Evolutionary conservation across 2,329 filamentous ascomycete species (phyloP), one percentile per base, ranked within the genome.

Genomic region (Colletotrichum coccodes): DNA sequence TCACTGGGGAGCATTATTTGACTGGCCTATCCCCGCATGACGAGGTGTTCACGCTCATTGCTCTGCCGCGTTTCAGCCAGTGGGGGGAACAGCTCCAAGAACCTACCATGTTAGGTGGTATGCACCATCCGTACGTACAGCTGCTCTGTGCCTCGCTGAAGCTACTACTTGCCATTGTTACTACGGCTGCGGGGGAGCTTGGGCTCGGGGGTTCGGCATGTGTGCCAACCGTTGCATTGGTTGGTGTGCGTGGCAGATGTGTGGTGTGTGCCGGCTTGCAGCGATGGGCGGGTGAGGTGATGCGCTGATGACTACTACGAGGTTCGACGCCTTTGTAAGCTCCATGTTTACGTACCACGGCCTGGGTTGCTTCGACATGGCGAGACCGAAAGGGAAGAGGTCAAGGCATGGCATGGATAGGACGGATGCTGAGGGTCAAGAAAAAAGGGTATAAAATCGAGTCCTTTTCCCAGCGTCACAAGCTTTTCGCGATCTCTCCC

Each of bases 151-250:
- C 52, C 52, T 34, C 32, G 44, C 32, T 46, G 28, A 57, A 57
- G 64, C 59, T 58, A 14, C 50, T 63, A 56, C 64, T 44, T 67
- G 58, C 50, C 40, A 54, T 61, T 54, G 58, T 8, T 38, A 42
- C 64, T 40, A 16, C 26, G 23, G 65, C 61, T 65, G 61, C 49
- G 47, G 56, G 54, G 28, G 40, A 65, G 66, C 61, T 60, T 44
- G 47, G 42, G 28, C 42, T 69, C 66, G 66, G 66, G 40, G 66
- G 61, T 69, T 69, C 66, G 66, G 66, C 54, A 66, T 69, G 61
- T 60, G 32, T 42, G 40, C 38, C 42, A 49, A 54, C 46, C n/a
- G n/a, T n/a, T n/a, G 61, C 12, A 36, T 32, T 58, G 36, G 44
- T 46, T 28, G 38, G 44, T 42, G 42, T 40, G 36, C 30, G 44